phyloP scores from a whole-genome alignment of 2,329 filamentous ascomycete species.

The Alternaria arbusti region DNA sequence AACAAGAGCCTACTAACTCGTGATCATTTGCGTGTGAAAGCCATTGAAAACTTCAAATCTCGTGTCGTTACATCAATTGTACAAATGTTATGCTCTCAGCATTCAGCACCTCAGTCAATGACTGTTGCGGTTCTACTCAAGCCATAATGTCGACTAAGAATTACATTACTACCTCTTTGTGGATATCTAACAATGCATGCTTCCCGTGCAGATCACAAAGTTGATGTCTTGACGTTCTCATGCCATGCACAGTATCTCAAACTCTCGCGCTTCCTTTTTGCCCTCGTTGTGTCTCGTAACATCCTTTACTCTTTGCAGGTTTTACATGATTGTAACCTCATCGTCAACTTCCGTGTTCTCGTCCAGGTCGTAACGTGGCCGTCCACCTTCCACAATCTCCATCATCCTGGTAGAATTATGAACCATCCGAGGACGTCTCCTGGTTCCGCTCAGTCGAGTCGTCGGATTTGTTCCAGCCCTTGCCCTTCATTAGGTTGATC shows the following conservation, averaged over 20 bases:
- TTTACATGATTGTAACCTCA: not conserved
- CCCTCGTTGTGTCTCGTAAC: conserved; percentile 1
- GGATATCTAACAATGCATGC: not conserved
- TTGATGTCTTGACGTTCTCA: not conserved
- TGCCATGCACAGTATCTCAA: not conserved
- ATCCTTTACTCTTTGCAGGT: not conserved
- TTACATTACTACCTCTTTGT: not conserved
- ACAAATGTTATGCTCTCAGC: not conserved
- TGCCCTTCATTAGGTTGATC: conserved; percentile 43
- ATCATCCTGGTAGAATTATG: not conserved
- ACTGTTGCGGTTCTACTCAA: not conserved
- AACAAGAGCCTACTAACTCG: not conserved
- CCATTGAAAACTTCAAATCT: not conserved
- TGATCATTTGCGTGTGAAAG: not conserved
- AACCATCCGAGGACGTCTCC: conserved; percentile 13
- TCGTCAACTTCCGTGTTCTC: not conserved
- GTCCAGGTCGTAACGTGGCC: not conserved
- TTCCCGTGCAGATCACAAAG: not conserved
- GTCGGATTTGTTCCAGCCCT: conserved; percentile 35
- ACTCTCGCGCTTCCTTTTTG: not conserved
- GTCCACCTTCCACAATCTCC: not conserved
- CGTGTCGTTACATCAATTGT: conserved; percentile 11
- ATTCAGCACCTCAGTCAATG: not conserved
- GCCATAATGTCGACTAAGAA: not conserved
- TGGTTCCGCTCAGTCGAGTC: not conserved